phyloP scores from a whole-genome alignment of 106 monocot genomes.

The Platanthera zijinensis region DNA sequence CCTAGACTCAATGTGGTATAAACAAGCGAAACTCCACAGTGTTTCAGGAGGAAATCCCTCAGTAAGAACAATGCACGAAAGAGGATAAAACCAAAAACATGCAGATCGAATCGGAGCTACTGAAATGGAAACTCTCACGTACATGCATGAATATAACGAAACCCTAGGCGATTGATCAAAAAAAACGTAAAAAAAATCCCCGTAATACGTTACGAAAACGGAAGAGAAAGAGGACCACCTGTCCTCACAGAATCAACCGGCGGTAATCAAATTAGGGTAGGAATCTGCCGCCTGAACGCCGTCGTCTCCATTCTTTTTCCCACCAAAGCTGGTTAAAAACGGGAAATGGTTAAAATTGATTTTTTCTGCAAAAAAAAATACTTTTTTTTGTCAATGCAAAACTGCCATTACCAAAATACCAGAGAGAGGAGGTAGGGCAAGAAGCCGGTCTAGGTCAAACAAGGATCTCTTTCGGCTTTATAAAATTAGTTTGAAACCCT shows the following conservation, averaged over 20 bases:
- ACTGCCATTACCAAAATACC: slow-evolving; percentile 5
- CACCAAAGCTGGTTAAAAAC: slow-evolving; percentile 9
- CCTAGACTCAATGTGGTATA: neutral
- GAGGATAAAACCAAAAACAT: neutral
- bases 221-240: slow-evolving; percentile 8
- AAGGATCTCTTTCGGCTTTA: neutral
- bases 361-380: neutral
- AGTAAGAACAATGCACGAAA: neutral
- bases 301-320: slow-evolving; percentile 7
- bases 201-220: neutral
- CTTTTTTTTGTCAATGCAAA: neutral
- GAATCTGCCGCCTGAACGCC: slow-evolving; percentile 1
- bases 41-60: neutral
- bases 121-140: neutral
- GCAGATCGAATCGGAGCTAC: neutral
- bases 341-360: slow-evolving; percentile 1
- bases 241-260: neutral
- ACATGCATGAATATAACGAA: neutral
- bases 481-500: slow-evolving; percentile 6
- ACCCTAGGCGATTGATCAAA: slow-evolving; percentile 19
- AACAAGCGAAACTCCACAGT: neutral
- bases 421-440: neutral
- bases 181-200: neutral
- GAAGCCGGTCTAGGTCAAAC: neutral
- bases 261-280: neutral